These are phyloP conservation scores for Vinca major DNA, from an alignment of 305 asterid genomes.

Conservation along the genomic window DNA sequence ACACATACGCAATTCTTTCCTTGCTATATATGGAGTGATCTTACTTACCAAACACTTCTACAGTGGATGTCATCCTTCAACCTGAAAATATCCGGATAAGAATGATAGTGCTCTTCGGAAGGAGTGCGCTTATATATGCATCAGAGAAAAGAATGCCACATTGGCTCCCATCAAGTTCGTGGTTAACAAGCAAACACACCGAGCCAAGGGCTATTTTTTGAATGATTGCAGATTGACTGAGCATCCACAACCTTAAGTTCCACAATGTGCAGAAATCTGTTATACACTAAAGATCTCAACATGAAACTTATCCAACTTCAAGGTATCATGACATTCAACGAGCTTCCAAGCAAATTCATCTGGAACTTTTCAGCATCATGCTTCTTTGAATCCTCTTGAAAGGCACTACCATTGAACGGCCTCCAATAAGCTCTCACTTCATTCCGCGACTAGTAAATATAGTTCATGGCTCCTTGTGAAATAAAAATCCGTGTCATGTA, in stretches of 20 bases:
- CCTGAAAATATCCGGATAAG: too few species aligned
- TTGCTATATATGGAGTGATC: neutral
- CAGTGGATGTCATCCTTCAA: too few species aligned
- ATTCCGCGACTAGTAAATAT: neutral
- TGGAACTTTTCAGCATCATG: neutral
- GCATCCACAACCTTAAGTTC: too few species aligned
- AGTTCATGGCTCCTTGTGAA: neutral
- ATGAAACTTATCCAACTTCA: neutral
- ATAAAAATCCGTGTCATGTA: neutral
- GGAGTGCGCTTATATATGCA: too few species aligned
- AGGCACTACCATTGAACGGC: neutral
- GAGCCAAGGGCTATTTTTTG: too few species aligned
- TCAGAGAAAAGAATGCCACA: too few species aligned
- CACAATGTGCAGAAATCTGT: too few species aligned
- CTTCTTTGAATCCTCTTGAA: neutral
- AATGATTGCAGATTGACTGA: too few species aligned
- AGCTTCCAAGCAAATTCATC: neutral
- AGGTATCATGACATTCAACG: neutral
- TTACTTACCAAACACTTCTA: too few species aligned
- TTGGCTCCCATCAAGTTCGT: too few species aligned
- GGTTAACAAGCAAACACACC: too few species aligned
- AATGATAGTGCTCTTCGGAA: too few species aligned
- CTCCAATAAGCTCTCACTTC: neutral
- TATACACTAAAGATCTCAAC: neutral
- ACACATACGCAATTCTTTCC: neutral